Evolutionary conservation across 2,329 filamentous ascomycete genomes (phyloP).

Genomic region (Berkeleyomyces rouxiae): DNA sequence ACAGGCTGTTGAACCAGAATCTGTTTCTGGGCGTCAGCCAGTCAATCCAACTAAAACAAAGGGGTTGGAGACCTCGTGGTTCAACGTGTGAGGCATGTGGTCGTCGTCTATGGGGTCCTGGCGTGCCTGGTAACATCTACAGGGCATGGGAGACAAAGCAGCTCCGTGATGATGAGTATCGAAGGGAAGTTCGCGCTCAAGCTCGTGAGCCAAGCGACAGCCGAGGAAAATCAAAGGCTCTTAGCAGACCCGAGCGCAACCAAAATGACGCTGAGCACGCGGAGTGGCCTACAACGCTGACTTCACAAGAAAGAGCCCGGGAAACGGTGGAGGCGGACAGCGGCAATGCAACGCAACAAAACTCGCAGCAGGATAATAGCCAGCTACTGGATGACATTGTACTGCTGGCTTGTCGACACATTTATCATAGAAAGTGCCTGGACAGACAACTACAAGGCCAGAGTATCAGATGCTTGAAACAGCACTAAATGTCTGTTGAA

Average conservation of each 20-base stretch:
- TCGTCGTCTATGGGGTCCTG: constrained; percentile 73
- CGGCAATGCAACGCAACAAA: constrained; percentile 13
- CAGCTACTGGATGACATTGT: constrained; percentile 46
- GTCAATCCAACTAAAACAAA: constrained; percentile 56
- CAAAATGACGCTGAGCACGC: constrained; percentile 22
- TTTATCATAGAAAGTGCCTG: constrained; percentile 52
- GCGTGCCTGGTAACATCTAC: constrained; percentile 60
- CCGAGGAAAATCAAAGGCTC: constrained; percentile 40
- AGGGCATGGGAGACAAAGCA: constrained; percentile 61
- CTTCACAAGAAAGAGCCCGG: background rate
- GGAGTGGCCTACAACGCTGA: constrained; percentile 16
- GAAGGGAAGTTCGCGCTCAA: constrained; percentile 26
- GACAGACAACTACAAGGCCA: constrained; percentile 43
- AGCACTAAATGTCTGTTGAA: no score
- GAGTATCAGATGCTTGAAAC: constrained; percentile 16
- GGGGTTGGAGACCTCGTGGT: constrained; percentile 75
- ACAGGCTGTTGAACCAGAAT: constrained; percentile 72
- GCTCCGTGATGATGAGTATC: constrained; percentile 28
- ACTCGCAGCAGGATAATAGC: constrained; percentile 19
- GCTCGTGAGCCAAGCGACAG: constrained; percentile 22
- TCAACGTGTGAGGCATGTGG: constrained; percentile 81
- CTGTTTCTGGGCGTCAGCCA: constrained; percentile 70
- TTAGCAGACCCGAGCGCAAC: constrained; percentile 19
- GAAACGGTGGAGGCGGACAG: background rate
- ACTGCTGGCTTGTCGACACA: constrained; percentile 52